Evolutionary conservation across 345 rosid species (phyloP).

Genomic region (Nasturtium officinale): DNA sequence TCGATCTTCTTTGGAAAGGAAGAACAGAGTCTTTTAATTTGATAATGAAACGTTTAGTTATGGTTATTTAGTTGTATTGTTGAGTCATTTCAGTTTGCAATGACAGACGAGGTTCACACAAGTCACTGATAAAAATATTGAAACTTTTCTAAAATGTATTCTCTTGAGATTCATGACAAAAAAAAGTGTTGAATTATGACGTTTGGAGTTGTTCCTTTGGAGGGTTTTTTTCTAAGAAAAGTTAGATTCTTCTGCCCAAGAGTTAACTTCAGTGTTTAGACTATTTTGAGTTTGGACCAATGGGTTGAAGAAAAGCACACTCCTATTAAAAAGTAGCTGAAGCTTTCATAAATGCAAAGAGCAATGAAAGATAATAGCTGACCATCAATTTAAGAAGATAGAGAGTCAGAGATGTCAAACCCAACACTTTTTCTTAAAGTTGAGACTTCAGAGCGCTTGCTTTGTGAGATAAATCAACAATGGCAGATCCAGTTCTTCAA

Average conservation of each 20-base stretch:
- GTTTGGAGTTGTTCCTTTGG: background rate
- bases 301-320: background rate
- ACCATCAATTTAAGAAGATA: background rate
- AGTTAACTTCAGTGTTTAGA: no score
- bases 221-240: background rate
- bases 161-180: background rate
- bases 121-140: background rate
- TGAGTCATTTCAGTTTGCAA: background rate
- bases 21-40: slow-evolving; percentile 6
- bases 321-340: background rate
- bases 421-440: background rate
- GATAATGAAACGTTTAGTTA: background rate
- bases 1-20: background rate
- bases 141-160: background rate
- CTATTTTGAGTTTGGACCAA: background rate
- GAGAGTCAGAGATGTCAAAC: background rate
- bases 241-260: no score
- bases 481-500: slow-evolving; percentile 21
- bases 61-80: background rate
- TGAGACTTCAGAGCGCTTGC: background rate
- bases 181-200: background rate
- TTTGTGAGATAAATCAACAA: slow-evolving; percentile 1
- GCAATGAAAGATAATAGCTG: background rate
- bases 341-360: background rate
- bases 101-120: background rate